phyloP scores from a whole-genome alignment of 108 stramenopile genomes.

The Epithemia pelagica region DNA sequence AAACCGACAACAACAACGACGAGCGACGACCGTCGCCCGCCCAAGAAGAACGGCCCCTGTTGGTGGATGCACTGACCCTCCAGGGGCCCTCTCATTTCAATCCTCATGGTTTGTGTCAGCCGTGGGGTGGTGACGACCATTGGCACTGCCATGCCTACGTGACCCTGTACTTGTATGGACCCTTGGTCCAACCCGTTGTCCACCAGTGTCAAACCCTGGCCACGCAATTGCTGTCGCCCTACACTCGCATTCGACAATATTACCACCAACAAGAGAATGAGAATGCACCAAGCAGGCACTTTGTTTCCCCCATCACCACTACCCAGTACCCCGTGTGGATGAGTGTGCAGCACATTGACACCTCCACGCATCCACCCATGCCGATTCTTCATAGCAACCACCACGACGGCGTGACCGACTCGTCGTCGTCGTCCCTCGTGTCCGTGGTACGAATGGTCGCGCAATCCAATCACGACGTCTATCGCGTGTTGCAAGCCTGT shows the following conservation, averaged over 20 bases:
- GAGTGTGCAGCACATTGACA: constrained; percentile 12
- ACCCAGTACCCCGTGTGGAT: constrained; percentile 8
- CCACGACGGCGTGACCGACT: constrained; percentile 24
- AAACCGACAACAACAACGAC: constrained; percentile 1
- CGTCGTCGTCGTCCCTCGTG: constrained; percentile 14
- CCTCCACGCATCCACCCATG: neutral
- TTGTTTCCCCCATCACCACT: neutral
- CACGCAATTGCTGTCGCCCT: constrained; percentile 15
- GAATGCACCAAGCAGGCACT: neutral
- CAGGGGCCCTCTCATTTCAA: neutral
- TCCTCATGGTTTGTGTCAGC: constrained; percentile 13
- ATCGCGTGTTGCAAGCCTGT: constrained; percentile 40
- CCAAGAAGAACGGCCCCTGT: no score
- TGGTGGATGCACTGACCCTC: no score
- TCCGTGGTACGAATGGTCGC: constrained; percentile 35
- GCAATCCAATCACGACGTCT: constrained; percentile 50
- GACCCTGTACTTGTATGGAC: constrained; percentile 41
- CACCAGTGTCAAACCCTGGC: constrained; percentile 20
- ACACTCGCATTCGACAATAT: constrained; percentile 34
- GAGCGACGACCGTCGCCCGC: neutral
- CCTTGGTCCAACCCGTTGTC: constrained; percentile 14
- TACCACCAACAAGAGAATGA: neutral
- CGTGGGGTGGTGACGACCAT: no score
- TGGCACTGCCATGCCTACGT: constrained; percentile 28
- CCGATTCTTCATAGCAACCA: constrained; percentile 13